Evolutionary conservation across 768 basidiomycete species (phyloP).

Genomic region (Agrocybe praecox): DNA sequence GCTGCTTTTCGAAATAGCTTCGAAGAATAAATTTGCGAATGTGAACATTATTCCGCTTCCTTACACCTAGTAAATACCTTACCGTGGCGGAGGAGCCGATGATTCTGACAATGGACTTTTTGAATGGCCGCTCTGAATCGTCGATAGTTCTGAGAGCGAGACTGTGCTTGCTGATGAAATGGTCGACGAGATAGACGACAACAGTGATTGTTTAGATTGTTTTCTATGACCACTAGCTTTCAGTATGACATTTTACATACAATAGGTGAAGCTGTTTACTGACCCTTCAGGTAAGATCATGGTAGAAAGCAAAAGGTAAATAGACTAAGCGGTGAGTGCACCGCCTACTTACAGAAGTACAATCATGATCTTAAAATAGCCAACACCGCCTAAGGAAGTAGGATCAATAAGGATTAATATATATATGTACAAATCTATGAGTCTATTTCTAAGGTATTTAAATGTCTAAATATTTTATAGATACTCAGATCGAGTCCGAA

Average conservation of each 20-base stretch:
- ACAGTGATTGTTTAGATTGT: constrained; percentile 10
- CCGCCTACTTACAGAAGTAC: not conserved
- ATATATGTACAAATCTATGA: not conserved
- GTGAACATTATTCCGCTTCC: not conserved
- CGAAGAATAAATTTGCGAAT: not conserved
- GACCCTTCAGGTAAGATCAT: constrained; percentile 18
- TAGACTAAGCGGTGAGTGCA: not conserved
- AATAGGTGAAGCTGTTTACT: not conserved
- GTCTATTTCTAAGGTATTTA: not conserved
- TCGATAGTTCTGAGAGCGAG: not conserved
- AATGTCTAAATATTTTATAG: not conserved
- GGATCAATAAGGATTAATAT: too few relatives aligned
- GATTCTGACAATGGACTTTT: not conserved
- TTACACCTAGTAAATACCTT: not conserved
- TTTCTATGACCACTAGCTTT: not conserved
- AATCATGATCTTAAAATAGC: not conserved
- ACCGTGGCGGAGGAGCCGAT: constrained; percentile 13
- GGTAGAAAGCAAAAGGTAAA: not conserved
- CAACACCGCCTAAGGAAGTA: not conserved
- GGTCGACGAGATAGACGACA: not conserved
- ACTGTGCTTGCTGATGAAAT: not conserved
- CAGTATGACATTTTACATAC: not conserved
- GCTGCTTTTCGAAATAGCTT: constrained; percentile 15
- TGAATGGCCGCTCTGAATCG: not conserved
- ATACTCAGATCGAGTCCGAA: constrained; percentile 13